phyloP scores from a whole-genome alignment of 345 rosid species.

The Gossypium anomalum region DNA sequence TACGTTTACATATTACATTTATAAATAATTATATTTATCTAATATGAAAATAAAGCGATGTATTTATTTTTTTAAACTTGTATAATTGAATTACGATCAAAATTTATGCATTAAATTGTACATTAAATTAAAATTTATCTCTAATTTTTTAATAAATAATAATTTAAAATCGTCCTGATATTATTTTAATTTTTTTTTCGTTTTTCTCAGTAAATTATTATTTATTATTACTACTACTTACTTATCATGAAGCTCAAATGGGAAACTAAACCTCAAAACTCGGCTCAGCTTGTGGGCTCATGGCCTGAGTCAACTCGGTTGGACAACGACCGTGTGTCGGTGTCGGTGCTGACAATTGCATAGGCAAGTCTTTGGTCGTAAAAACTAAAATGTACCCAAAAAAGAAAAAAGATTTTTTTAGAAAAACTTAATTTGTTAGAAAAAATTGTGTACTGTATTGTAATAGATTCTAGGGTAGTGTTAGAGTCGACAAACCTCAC shows the following conservation, averaged over 20 bases:
- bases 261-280: background rate
- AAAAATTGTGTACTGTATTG: background rate
- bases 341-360: background rate
- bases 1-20: too few species aligned
- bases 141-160: too few species aligned
- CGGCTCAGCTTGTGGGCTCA: background rate
- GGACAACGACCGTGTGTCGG: background rate
- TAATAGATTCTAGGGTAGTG: background rate
- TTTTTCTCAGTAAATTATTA: too few species aligned
- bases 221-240: background rate
- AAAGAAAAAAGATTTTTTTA: accelerated
- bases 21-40: too few species aligned
- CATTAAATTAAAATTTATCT: too few species aligned
- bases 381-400: background rate
- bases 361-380: background rate
- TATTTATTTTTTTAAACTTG: too few species aligned
- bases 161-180: too few species aligned
- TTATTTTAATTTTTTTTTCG: too few species aligned
- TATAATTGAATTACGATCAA: too few species aligned
- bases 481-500: background rate
- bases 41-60: too few species aligned
- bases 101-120: too few species aligned
- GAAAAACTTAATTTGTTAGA: too few species aligned
- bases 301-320: constrained; percentile 6
- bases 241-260: background rate